Evolutionary conservation across 768 basidiomycete genomes (phyloP), one percentile per base, ranked within the genome.

Genomic region (Hydnomerulius pinastri): DNA sequence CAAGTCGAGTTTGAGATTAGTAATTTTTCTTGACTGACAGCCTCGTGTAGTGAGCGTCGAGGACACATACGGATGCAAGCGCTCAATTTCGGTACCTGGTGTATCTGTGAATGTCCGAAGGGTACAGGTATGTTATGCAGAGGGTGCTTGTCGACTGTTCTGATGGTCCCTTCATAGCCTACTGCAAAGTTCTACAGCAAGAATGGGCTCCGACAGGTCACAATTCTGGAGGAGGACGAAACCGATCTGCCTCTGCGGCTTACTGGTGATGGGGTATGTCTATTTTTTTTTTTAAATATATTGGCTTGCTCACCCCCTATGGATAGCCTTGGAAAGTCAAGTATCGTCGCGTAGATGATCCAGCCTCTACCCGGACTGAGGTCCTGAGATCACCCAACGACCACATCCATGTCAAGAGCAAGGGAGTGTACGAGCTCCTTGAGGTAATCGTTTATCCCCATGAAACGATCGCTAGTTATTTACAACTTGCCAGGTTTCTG

Each of bases 41-140:
- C 11, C 9, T 49, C 28, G n/a, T 50, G 32, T 69, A 86, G 86
- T 90, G 46, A 90, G 82, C 58, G 83, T 98, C 23, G 86, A 89
- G 64, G 97, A 98, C 71, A 82, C 82, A 4, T 91, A 92, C 61
- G 87, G 88, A 24, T 98, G 97, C 71, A 87, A 85, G 60, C 80
- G 90, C 21, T 63, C 83, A 7, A 70, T 98, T 13, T 79, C 83
- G 7, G 85, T 85, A 0, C 83, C 86, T n/a, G 89, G 88, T 3
- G 70, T 96, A 28, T 78, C 82, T 6, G 91, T 96, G 43, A 91
- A 90, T 58, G 93, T 99, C 18, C 81, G 86, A 55, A 74, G 90
- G 54, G 77, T 87, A 13, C 84, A 87, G 77, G 92, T 91, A 61
- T 56, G 75, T 68, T 25, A 5, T 33, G 27, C 28, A 27, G 20